Evolutionary conservation across 148 eudicot species (phyloP).

Genomic region (Amaranthus palmeri): DNA sequence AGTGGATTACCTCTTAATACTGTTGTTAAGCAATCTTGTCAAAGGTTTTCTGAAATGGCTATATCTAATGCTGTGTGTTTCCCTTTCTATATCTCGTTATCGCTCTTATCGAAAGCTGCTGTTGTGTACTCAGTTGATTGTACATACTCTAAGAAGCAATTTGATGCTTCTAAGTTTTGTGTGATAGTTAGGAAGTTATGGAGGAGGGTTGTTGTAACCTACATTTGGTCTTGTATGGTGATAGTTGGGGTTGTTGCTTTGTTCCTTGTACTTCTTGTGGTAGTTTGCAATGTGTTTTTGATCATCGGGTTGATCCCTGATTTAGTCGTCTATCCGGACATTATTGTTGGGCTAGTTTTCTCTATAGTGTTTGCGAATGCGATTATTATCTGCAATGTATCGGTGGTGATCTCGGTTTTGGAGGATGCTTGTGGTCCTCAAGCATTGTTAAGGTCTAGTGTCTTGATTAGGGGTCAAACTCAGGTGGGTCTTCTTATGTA

Average conservation of each 20-base stretch:
- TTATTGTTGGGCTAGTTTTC: conserved; percentile 32
- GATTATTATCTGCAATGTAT: conserved; percentile 35
- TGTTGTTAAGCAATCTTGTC: conserved; percentile 61
- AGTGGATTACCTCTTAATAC: conserved; percentile 75
- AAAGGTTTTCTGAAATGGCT: conserved; percentile 61
- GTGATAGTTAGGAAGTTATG: conserved; percentile 54
- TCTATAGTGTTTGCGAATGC: conserved; percentile 41
- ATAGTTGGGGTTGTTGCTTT: conserved; percentile 53
- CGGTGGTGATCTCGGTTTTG: conserved; percentile 43
- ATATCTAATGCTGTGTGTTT: conserved; percentile 65
- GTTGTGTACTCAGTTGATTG: conserved; percentile 82
- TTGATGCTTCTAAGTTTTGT: conserved; percentile 49
- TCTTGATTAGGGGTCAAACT: conserved; percentile 38
- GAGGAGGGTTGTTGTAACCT: conserved; percentile 58
- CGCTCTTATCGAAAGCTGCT: conserved; percentile 78
- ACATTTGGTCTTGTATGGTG: conserved; percentile 61
- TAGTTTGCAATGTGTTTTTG: conserved; percentile 50
- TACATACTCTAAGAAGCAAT: conserved; percentile 71
- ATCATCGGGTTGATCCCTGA: conserved; percentile 47
- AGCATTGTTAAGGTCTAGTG: conserved; percentile 39
- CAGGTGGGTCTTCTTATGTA: conserved; percentile 88
- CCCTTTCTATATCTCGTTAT: conserved; percentile 65
- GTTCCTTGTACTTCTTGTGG: conserved; percentile 57
- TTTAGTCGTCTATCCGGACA: conserved; percentile 41
- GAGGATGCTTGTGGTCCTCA: conserved; percentile 42